Evolutionary conservation across 2,329 filamentous ascomycete genomes (phyloP).

Genomic region (Exophiala calicioides): DNA sequence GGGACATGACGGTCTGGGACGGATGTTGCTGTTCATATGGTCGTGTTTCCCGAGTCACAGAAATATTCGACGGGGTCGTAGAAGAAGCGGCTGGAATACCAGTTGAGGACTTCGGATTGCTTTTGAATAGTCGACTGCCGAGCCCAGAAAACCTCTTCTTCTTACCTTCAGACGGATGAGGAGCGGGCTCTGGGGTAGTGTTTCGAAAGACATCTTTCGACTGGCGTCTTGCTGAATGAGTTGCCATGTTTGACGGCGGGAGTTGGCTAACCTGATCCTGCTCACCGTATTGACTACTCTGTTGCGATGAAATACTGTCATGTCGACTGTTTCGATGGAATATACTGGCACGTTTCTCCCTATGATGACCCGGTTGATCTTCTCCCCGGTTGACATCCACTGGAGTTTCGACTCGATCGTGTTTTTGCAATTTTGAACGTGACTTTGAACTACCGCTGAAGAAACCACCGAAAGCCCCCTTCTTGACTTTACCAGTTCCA

Average conservation of each 20-base stretch:
- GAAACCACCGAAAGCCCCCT: constrained; percentile 20
- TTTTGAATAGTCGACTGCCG: constrained; percentile 21
- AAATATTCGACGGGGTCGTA: constrained; percentile 1
- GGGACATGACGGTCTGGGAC: constrained; percentile 15
- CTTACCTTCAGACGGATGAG: constrained; percentile 17
- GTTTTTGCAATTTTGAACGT: constrained; percentile 22
- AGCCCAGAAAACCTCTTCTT: constrained; percentile 29
- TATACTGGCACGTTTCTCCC: constrained; percentile 23
- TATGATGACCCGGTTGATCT: constrained; percentile 6
- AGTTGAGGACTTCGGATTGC: constrained; percentile 7
- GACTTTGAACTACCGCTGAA: constrained; percentile 21
- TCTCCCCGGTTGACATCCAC: constrained; percentile 4
- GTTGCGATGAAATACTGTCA: constrained; percentile 26
- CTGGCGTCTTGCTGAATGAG: constrained; percentile 11
- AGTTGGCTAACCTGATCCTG: constrained; percentile 21
- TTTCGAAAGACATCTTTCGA: constrained; percentile 15
- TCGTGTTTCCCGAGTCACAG: background rate
- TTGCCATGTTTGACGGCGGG: constrained; percentile 10
- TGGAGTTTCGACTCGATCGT: constrained; percentile 2
- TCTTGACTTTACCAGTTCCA: constrained; percentile 11
- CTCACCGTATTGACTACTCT: constrained; percentile 15
- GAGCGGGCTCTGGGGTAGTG: constrained; percentile 9
- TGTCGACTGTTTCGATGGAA: constrained; percentile 19
- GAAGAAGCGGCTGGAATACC: no score
- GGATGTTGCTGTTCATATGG: constrained; percentile 1